Evolutionary conservation across 2,329 filamentous ascomycete genomes (phyloP), one percentile per base, ranked within the genome.

Genomic region (Exutisphaerella laricina): DNA sequence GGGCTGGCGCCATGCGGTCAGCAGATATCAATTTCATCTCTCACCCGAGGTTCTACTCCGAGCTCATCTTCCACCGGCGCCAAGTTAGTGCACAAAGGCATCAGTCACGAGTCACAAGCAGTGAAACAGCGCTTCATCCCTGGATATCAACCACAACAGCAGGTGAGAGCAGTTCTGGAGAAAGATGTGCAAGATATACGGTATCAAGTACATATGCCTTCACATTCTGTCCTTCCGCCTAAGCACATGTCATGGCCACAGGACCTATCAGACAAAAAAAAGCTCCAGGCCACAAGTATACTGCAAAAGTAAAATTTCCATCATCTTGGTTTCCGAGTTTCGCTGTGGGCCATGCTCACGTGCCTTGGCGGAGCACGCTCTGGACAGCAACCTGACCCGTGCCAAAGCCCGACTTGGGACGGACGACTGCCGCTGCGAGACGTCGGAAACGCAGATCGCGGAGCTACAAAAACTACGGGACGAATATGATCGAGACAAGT

Each of bases 101-200:
- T n/a, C n/a, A n/a, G n/a, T n/a, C n/a, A n/a, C n/a, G n/a, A n/a
- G n/a, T n/a, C n/a, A n/a, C n/a, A n/a, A n/a, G n/a, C n/a, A n/a
- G n/a, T n/a, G n/a, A n/a, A n/a, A n/a, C n/a, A n/a, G n/a, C n/a
- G n/a, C n/a, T n/a, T n/a, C n/a, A n/a, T n/a, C n/a, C n/a, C n/a
- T n/a, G n/a, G n/a, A n/a, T n/a, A n/a, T n/a, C n/a, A n/a, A n/a
- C n/a, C n/a, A n/a, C n/a, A n/a, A n/a, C n/a, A n/a, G n/a, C n/a
- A n/a, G n/a, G n/a, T n/a, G n/a, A n/a, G n/a, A n/a, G n/a, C n/a
- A n/a, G n/a, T n/a, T n/a, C n/a, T n/a, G n/a, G 12, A 20, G n/a
- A 34, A 51, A 18, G 12, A 69, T 69, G 66, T 69, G 66, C 58
- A 66, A 65, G 31, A 54, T 60, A 18, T 48, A 61, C 9, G 51